Evolutionary conservation across 2,329 filamentous ascomycete genomes (phyloP).

Genomic region (Aspergillus cejpii): DNA sequence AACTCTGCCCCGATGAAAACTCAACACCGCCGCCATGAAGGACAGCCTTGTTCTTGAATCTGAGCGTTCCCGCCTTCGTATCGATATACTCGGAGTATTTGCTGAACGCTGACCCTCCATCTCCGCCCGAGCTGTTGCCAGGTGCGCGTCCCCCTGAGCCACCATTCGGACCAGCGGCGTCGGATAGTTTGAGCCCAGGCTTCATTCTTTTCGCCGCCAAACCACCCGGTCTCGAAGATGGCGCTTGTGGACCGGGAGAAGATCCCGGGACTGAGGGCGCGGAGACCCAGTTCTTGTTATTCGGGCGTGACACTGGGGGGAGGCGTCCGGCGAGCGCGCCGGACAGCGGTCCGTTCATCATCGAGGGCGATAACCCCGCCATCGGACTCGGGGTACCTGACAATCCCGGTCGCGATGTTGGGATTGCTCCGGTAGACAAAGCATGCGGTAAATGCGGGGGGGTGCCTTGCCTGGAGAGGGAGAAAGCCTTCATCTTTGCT

Average conservation of each 20-base stretch:
- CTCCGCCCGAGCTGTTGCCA: conserved; percentile 16
- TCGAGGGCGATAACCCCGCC: conserved; percentile 12
- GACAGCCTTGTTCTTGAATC: conserved; percentile 85
- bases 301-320: conserved; percentile 25
- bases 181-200: conserved; percentile 43
- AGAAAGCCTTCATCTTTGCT: conserved; percentile 64
- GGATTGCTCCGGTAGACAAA: conserved; percentile 32
- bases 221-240: conserved; percentile 40
- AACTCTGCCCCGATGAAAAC: conserved; percentile 81
- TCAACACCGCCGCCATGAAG: conserved; percentile 86
- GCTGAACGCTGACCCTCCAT: conserved; percentile 49
- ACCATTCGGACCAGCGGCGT: conserved; percentile 45
- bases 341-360: conserved; percentile 23
- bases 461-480: conserved; percentile 57
- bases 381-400: conserved; percentile 6
- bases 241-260: conserved; percentile 31
- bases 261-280: conserved; percentile 19
- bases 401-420: conserved; percentile 12
- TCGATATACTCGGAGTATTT: conserved; percentile 80
- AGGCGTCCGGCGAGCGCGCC: conserved; percentile 29
- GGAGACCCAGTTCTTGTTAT: conserved; percentile 30
- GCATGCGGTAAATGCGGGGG: conserved; percentile 35
- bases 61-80: conserved; percentile 81
- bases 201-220: conserved; percentile 45
- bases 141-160: conserved; percentile 37